These are phyloP conservation scores for Diaporthe citrichinensis DNA, from an alignment of 2,329 filamentous ascomycete species.

Conservation along the genomic window DNA sequence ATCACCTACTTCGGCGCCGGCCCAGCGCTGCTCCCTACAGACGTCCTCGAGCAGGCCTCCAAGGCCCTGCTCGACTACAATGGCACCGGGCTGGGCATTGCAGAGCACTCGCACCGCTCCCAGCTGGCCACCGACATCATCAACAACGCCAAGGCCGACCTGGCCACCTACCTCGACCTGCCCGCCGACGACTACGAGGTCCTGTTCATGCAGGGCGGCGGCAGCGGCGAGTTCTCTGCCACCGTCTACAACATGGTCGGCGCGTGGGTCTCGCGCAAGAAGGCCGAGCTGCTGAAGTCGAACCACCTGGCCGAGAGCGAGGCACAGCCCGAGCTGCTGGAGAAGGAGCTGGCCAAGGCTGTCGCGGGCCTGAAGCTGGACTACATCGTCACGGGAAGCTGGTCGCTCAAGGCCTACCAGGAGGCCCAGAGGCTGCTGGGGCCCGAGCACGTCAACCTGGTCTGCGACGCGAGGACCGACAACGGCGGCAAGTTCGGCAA, in stretches of 20 bases:
- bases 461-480: conserved; percentile 73
- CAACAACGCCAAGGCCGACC: conserved; percentile 80
- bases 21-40: conserved; percentile 86
- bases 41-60: conserved; percentile 83
- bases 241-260: conserved; percentile 87
- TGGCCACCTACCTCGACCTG: conserved; percentile 83
- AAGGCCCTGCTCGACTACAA: conserved; percentile 86
- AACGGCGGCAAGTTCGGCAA: conserved; percentile 88
- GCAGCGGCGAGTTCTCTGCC: conserved; percentile 87
- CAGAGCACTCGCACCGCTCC: conserved; percentile 92
- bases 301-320: conserved; percentile 64
- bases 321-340: conserved; percentile 68
- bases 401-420: conserved; percentile 90
- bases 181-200: conserved; percentile 86
- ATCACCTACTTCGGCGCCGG: conserved; percentile 92
- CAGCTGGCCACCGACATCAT: conserved; percentile 84
- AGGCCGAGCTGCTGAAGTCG: conserved; percentile 70
- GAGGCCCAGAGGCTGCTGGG: conserved; percentile 86
- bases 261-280: conserved; percentile 82
- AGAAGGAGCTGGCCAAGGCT: conserved; percentile 74
- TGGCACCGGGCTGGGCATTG: conserved; percentile 84
- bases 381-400: conserved; percentile 91
- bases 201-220: conserved; percentile 89
- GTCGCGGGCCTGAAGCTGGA: conserved; percentile 83
- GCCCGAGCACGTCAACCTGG: conserved; percentile 84